Evolutionary conservation across 2,329 filamentous ascomycete species (phyloP).

Genomic region (Chaetomium globosum): DNA sequence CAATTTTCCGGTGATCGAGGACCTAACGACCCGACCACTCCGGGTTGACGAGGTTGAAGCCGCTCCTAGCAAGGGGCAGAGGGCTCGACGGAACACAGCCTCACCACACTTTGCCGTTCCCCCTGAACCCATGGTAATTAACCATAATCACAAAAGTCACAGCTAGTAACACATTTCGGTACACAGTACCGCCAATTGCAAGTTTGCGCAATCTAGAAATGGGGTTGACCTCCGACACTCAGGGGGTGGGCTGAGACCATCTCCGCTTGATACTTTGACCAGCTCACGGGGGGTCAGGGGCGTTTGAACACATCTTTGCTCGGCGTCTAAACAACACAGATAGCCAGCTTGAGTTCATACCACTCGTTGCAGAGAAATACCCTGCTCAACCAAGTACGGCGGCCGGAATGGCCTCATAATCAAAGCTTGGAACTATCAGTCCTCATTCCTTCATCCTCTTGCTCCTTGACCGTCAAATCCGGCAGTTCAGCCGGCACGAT

Average conservation of each 20-base stretch:
- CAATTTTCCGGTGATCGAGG: constrained; percentile 28
- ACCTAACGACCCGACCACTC: constrained; percentile 8
- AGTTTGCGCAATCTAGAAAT: not conserved
- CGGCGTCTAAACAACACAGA: not conserved
- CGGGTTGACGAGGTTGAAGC: no score
- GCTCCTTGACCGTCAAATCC: constrained; percentile 71
- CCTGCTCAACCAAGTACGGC: not conserved
- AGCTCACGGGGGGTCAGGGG: not conserved
- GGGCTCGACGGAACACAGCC: not conserved
- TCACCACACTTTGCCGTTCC: constrained; percentile 16
- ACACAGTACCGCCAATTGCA: not conserved
- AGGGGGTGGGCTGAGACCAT: not conserved
- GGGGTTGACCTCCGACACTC: no score
- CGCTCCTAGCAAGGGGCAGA: not conserved
- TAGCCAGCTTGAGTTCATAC: not conserved
- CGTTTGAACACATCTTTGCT: not conserved
- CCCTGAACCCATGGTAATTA: no score
- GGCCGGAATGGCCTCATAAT: not conserved
- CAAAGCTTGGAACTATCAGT: constrained; percentile 62
- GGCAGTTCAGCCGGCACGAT: constrained; percentile 78
- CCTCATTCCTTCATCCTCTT: constrained; percentile 75
- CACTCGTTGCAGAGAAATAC: not conserved
- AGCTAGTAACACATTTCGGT: not conserved
- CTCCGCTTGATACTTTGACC: not conserved
- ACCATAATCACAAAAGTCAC: no score